These are phyloP conservation scores for Glycine tomentella DNA, from an alignment of 306 rosid genomes.

Conservation along the genomic window DNA sequence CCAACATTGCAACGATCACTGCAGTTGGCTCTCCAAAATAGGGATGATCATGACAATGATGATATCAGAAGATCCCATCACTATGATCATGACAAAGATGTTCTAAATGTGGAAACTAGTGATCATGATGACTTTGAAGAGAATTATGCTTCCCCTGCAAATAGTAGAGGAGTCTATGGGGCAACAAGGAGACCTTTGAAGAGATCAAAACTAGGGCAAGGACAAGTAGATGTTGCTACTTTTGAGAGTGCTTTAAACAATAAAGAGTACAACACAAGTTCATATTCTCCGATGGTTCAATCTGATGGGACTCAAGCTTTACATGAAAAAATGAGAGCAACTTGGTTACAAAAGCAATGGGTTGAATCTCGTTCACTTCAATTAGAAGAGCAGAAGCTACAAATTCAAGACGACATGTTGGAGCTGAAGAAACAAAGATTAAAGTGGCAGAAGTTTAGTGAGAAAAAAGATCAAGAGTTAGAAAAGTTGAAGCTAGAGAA, in stretches of 20 bases:
- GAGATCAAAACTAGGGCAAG: slow-evolving; percentile 61
- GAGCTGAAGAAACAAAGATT: slow-evolving; percentile 81
- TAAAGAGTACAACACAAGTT: slow-evolving; percentile 61
- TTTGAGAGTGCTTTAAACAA: slow-evolving; percentile 60
- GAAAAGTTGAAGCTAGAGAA: slow-evolving; percentile 85
- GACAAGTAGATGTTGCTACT: slow-evolving; percentile 55
- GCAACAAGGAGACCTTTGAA: slow-evolving; percentile 58
- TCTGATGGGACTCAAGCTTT: slow-evolving; percentile 59
- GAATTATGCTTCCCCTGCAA: slow-evolving; percentile 62
- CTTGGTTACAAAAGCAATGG: slow-evolving; percentile 80
- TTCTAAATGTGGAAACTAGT: slow-evolving; percentile 70
- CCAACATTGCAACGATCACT: slow-evolving; percentile 82
- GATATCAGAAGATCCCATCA: slow-evolving; percentile 67
- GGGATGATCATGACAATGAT: slow-evolving; percentile 74
- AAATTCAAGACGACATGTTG: slow-evolving; percentile 75
- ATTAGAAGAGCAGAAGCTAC: slow-evolving; percentile 85
- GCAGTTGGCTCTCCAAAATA: slow-evolving; percentile 74
- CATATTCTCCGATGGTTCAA: slow-evolving; percentile 52
- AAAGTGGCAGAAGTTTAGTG: slow-evolving; percentile 84
- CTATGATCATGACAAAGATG: slow-evolving; percentile 81
- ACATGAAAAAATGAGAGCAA: slow-evolving; percentile 64
- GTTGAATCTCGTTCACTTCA: slow-evolving; percentile 69
- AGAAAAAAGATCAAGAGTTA: slow-evolving; percentile 82
- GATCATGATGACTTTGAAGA: slow-evolving; percentile 78
- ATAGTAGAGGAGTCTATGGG: slow-evolving; percentile 56